Conservation (phyloP, 306 rosid genomes). For the Medicago ruthenica region DNA sequence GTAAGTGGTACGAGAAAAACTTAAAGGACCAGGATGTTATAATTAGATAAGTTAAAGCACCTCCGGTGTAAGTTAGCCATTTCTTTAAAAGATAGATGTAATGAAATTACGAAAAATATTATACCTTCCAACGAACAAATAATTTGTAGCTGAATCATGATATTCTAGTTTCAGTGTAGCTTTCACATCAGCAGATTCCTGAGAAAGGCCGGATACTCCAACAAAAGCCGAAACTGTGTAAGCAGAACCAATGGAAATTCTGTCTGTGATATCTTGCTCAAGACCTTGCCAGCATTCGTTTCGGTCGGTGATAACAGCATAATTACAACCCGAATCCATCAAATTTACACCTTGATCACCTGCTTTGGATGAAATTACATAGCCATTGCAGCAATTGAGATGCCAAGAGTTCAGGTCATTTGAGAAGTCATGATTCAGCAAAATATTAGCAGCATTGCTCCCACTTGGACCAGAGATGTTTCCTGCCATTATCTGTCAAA, state of each 20-base stretch:
- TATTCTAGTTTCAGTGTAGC: constrained; percentile 84
- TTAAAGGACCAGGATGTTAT: too few relatives aligned
- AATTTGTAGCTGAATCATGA: constrained; percentile 63
- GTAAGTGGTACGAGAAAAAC: too few relatives aligned
- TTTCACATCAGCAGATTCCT: constrained; percentile 65
- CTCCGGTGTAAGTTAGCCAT: too few relatives aligned
- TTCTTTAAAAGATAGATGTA: constrained; percentile 16
- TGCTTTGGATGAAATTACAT: constrained; percentile 58
- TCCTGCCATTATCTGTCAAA: constrained; percentile 55
- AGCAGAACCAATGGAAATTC: constrained; percentile 58
- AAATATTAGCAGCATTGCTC: constrained; percentile 58
- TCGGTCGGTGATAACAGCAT: constrained; percentile 72
- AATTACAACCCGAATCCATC: constrained; percentile 40
- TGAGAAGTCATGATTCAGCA: constrained; percentile 83
- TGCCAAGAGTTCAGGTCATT: constrained; percentile 79
- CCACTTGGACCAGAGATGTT: constrained; percentile 43
- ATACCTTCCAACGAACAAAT: constrained; percentile 77
- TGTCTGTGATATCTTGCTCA: constrained; percentile 82
- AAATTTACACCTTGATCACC: constrained; percentile 47
- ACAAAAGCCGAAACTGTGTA: constrained; percentile 76
- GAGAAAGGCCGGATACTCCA: constrained; percentile 74
- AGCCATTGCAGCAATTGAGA: constrained; percentile 71
- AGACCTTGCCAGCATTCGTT: constrained; percentile 94
- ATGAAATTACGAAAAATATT: neutral
- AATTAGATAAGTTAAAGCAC: too few relatives aligned